Evolutionary conservation across 352 stramenopile species (phyloP).

Genomic region (Pythium biforme): DNA sequence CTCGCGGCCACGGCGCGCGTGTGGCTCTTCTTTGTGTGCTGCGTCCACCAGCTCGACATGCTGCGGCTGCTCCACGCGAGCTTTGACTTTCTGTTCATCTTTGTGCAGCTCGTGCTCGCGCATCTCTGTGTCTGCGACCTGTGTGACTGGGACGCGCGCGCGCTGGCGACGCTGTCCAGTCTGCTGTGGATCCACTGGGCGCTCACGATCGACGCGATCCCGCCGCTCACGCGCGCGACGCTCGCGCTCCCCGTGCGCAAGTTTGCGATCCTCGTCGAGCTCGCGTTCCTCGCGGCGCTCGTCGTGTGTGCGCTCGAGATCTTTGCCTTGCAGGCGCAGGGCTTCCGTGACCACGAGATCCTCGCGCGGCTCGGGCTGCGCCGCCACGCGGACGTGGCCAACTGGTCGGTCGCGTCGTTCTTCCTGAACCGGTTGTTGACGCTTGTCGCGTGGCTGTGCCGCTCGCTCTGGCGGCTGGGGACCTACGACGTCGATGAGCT

Average conservation of each 20-base stretch:
- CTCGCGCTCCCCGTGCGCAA: not conserved
- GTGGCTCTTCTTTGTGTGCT: not conserved
- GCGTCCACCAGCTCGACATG: conserved; percentile 17
- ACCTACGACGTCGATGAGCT: conserved; percentile 15
- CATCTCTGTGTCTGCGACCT: conserved; percentile 12
- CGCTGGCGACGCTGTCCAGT: not conserved
- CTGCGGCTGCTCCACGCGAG: conserved; percentile 5
- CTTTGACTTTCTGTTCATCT: conserved; percentile 20
- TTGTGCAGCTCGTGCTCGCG: conserved; percentile 9
- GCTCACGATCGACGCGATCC: conserved; percentile 15
- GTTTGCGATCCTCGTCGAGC: not conserved
- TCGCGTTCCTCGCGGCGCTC: not conserved
- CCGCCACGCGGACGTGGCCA: not conserved
- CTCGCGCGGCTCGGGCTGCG: not conserved
- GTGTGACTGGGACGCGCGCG: conserved; percentile 6
- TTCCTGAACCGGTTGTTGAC: conserved; percentile 21
- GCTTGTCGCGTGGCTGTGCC: conserved; percentile 18
- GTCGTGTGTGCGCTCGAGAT: not conserved
- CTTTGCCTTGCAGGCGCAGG: not conserved
- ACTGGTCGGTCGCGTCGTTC: conserved; percentile 19
- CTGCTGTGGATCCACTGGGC: conserved; percentile 29
- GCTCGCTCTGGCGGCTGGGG: conserved; percentile 22
- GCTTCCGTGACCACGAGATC: conserved; percentile 3
- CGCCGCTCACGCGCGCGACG: conserved; percentile 2
- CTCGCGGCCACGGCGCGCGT: not conserved